phyloP scores from a whole-genome alignment of 129 eudicot species.

The Tagetes patula region DNA sequence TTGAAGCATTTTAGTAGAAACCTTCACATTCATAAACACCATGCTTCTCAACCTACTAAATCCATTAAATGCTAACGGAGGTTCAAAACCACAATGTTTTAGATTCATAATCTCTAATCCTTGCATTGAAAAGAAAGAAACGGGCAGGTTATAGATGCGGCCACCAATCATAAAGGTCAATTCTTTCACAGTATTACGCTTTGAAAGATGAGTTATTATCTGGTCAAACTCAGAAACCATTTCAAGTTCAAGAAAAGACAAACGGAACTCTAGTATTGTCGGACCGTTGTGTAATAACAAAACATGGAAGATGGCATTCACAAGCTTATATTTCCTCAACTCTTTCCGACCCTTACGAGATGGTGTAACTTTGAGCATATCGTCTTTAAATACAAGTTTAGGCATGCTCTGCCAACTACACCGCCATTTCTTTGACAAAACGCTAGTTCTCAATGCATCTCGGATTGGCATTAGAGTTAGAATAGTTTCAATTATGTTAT shows the following conservation, averaged over 20 bases:
- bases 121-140: conserved; percentile 12
- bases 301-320: conserved; percentile 21
- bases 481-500: neutral
- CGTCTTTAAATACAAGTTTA: conserved; percentile 1
- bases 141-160: conserved; percentile 2
- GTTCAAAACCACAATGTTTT: conserved; percentile 6
- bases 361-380: neutral
- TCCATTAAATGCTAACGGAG: conserved; percentile 17
- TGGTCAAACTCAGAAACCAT: conserved; percentile 25
- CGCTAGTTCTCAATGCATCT: conserved; percentile 38
- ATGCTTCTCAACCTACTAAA: conserved; percentile 8
- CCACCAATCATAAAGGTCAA: neutral
- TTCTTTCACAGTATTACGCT: neutral
- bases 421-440: conserved; percentile 36
- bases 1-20: conserved; percentile 11
- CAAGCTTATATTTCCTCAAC: conserved; percentile 5
- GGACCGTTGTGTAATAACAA: conserved; percentile 23
- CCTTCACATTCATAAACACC: neutral
- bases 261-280: neutral
- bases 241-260: neutral
- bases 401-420: conserved; percentile 24
- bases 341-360: no score
- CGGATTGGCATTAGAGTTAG: conserved; percentile 20
- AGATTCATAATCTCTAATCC: conserved; percentile 14
- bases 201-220: conserved; percentile 4